Percentiles rank a stretch among this genome's conserved stretches.
These are phyloP conservation scores for Hemisphaericaspora subhashii DNA, from an alignment of 1,139 yeast species.

Conservation along the genomic window DNA sequence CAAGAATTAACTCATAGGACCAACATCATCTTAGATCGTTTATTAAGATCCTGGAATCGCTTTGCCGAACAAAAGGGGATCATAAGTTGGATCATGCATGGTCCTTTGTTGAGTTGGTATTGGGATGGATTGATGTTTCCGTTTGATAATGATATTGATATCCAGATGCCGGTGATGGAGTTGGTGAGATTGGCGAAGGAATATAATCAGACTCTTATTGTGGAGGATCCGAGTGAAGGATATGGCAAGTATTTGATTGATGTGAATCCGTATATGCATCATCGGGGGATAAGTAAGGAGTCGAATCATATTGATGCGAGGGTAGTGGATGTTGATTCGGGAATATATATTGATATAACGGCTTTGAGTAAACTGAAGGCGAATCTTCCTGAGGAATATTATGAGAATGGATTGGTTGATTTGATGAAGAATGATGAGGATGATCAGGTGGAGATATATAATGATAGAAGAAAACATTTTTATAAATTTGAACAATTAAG, in stretches of 20 bases:
- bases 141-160: conserved; percentile 41
- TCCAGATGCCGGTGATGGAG: conserved; percentile 36
- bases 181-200: conserved; percentile 29
- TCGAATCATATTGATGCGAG: conserved; percentile 42
- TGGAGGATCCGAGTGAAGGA: conserved; percentile 35
- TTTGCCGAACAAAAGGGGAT: conserved; percentile 37
- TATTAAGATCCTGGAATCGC: conserved; percentile 48
- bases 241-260: conserved; percentile 37
- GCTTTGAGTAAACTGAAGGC: conserved; percentile 34
- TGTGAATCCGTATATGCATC: conserved; percentile 33
- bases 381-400: conserved; percentile 23
- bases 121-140: conserved; percentile 42
- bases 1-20: conserved; percentile 37
- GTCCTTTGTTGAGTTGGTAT: conserved; percentile 44
- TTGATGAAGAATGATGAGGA: conserved; percentile 10
- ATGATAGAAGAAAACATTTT: conserved; percentile 32
- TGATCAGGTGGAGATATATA: conserved; percentile 26
- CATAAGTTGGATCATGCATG: conserved; percentile 46
- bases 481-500: conserved; percentile 21
- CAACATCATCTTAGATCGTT: conserved; percentile 44
- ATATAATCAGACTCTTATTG: conserved; percentile 39
- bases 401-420: conserved; percentile 10
- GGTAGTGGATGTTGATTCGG: conserved; percentile 41
- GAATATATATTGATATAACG: conserved; percentile 41
- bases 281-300: conserved; percentile 29